Conservation (phyloP, 208 protist species). For the Borovskyia barvae region DNA sequence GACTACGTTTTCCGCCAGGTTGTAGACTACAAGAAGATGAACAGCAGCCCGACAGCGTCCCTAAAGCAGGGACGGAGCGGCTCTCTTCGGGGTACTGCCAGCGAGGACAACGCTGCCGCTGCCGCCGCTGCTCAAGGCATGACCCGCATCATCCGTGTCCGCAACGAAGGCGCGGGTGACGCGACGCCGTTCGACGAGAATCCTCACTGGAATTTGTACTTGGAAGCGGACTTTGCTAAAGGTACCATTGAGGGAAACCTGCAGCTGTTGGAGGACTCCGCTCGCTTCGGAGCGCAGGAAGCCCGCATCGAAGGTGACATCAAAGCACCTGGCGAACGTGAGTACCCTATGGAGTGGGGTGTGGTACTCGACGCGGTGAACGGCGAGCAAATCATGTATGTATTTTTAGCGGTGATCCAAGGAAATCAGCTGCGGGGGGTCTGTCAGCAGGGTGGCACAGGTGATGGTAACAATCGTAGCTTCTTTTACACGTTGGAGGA, state of each 20-base stretch:
- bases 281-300: conserved; percentile 67
- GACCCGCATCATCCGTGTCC: conserved; percentile 82
- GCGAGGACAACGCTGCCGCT: conserved; percentile 16
- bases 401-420: conserved; percentile 82
- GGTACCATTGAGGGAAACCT: conserved; percentile 74
- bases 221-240: conserved; percentile 71
- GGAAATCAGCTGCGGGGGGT: conserved; percentile 84
- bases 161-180: conserved; percentile 42
- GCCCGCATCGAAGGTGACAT: conserved; percentile 78
- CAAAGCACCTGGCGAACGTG: conserved; percentile 69
- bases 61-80: conserved; percentile 3
- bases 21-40: conserved; percentile 92
- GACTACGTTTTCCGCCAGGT: conserved; percentile 93
- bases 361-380: conserved; percentile 51
- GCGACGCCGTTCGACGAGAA: conserved; percentile 85
- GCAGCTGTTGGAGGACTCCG: conserved; percentile 57
- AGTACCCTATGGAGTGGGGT: conserved; percentile 89
- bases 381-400: conserved; percentile 70
- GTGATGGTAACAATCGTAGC: conserved; percentile 56
- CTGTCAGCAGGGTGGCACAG: conserved; percentile 54
- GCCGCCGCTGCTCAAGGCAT: conserved; percentile 60
- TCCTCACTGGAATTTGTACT: conserved; percentile 62
- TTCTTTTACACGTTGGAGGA: conserved; percentile 87
- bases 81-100: neutral
- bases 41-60: conserved; percentile 20